Percentiles rank a stretch among this genome's conserved stretches.
These are phyloP conservation scores for Daldinia concentrica DNA, from an alignment of 495 filamentous ascomycete genomes.

Conservation along the genomic window DNA sequence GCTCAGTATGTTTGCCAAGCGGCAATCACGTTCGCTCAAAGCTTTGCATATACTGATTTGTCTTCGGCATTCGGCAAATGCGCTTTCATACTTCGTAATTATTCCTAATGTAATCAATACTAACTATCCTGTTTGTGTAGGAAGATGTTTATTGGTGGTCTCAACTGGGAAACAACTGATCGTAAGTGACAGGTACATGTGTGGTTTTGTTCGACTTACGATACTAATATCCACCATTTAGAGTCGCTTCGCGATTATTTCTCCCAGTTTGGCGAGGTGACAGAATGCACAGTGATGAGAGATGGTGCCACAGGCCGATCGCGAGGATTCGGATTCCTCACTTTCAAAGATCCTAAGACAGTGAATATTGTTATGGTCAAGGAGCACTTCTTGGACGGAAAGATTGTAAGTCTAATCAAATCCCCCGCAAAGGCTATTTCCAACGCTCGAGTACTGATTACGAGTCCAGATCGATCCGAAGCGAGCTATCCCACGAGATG, in stretches of 20 bases:
- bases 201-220: not conserved
- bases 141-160: constrained; percentile 99
- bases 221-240: constrained; percentile 50
- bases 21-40: constrained; percentile 16
- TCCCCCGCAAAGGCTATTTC: not conserved
- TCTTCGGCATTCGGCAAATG: constrained; percentile 1
- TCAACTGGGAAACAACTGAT: constrained; percentile 99
- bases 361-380: constrained; percentile 99
- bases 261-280: constrained; percentile 95
- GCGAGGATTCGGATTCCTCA: constrained; percentile 95
- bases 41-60: constrained; percentile 35
- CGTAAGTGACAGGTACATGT: constrained; percentile 66
- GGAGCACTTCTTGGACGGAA: constrained; percentile 97
- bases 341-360: constrained; percentile 95
- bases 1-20: constrained; percentile 32
- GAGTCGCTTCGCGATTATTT: constrained; percentile 99
- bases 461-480: constrained; percentile 88
- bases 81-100: constrained; percentile 31
- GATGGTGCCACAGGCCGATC: constrained; percentile 94
- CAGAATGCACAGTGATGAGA: constrained; percentile 98
- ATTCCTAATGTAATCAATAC: constrained; percentile 34
- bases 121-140: constrained; percentile 60
- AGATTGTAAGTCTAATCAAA: constrained; percentile 78
- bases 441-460: constrained; percentile 15
- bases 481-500: constrained; percentile 94